phyloP scores from a whole-genome alignment of 768 basidiomycete genomes.

The Amanita pallidorosea region DNA sequence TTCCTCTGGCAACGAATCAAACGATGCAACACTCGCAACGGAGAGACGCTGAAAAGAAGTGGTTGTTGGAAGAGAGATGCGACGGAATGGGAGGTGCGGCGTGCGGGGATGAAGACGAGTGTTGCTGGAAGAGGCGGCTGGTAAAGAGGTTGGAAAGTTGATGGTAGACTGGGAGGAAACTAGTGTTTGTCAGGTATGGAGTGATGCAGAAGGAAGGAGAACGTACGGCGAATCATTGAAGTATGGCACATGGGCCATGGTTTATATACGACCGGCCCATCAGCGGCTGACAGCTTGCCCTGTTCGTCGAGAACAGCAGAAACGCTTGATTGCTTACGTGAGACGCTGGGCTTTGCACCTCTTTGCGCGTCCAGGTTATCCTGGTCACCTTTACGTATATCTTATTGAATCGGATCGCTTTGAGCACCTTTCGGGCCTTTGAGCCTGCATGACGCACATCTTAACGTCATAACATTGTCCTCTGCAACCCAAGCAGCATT shows the following conservation, averaged over 20 bases:
- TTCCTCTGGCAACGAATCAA: slow-evolving; percentile 60
- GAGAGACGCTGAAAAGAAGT: slow-evolving; percentile 52
- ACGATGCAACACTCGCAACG: slow-evolving; percentile 59
- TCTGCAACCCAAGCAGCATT: too few species aligned
- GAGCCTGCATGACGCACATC: too few species aligned
- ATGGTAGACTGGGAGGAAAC: background rate
- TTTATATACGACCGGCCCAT: background rate
- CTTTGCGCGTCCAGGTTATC: too few species aligned
- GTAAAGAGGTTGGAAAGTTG: background rate
- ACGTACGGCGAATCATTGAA: background rate
- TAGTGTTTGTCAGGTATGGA: background rate
- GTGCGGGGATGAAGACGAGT: slow-evolving; percentile 17
- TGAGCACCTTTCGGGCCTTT: too few species aligned
- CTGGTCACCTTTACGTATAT: too few species aligned
- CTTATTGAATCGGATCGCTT: too few species aligned
- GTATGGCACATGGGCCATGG: background rate
- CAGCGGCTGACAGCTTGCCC: background rate
- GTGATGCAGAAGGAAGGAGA: background rate
- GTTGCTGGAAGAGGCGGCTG: background rate
- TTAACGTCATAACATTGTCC: too few species aligned
- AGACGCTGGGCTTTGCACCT: too few species aligned
- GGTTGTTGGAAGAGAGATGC: slow-evolving; percentile 48
- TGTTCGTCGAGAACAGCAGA: too few species aligned
- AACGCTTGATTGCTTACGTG: background rate
- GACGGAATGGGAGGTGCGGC: slow-evolving; percentile 49